Evolutionary conservation across 352 stramenopile genomes (phyloP).

Genomic region (Phytophthora fragariae): DNA sequence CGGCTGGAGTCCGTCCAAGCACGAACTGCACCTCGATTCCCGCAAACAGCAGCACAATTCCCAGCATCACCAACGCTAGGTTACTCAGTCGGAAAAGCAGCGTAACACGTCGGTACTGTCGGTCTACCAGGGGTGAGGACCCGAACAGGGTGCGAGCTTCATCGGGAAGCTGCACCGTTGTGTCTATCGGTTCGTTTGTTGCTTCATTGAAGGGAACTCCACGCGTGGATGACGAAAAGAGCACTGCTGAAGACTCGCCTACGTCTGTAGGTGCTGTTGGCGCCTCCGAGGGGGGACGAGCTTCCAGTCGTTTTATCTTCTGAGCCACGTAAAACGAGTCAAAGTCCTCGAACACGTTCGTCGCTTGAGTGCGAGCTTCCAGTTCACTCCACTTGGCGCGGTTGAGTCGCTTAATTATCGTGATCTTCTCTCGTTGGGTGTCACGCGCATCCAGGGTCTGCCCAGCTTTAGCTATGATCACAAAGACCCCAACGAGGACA

Average conservation of each 20-base stretch:
- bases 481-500: conserved; percentile 51
- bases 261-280: conserved; percentile 18
- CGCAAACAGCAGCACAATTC: conserved; percentile 54
- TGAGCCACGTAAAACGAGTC: conserved; percentile 49
- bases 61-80: conserved; percentile 41
- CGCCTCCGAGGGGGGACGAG: conserved; percentile 22
- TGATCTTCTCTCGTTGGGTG: conserved; percentile 55
- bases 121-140: conserved; percentile 36
- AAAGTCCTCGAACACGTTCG: conserved; percentile 59
- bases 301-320: conserved; percentile 41
- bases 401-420: conserved; percentile 66
- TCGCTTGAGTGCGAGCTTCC: conserved; percentile 43
- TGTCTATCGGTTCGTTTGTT: conserved; percentile 19
- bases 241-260: conserved; percentile 22
- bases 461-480: conserved; percentile 38
- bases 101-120: conserved; percentile 49
- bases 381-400: conserved; percentile 73
- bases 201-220: conserved; percentile 5
- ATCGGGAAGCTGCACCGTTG: conserved; percentile 42
- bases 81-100: conserved; percentile 47
- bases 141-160: conserved; percentile 60
- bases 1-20: conserved; percentile 59
- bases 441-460: conserved; percentile 48
- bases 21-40: conserved; percentile 63
- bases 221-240: conserved; percentile 13